phyloP scores from a whole-genome alignment of 495 filamentous ascomycete species.

The Hypoxylon lenormandii region DNA sequence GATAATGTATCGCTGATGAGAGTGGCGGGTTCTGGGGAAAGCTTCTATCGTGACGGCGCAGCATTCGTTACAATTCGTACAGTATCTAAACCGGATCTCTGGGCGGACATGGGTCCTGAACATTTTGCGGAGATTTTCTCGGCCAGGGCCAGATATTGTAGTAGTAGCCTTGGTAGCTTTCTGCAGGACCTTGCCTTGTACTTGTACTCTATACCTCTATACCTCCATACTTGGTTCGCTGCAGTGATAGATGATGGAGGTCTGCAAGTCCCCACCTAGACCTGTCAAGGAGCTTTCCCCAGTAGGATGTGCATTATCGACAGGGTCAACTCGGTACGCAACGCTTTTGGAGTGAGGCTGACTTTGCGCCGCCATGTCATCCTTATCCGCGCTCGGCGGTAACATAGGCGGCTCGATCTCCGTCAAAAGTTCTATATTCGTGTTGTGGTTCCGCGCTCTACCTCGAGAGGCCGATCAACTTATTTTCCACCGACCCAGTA shows the following conservation, averaged over 20 bases:
- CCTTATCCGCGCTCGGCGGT: conserved; percentile 4
- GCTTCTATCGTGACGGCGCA: conserved; percentile 7
- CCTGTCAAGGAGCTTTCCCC: conserved; percentile 48
- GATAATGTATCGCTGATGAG: conserved; percentile 12
- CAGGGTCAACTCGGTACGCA: conserved; percentile 35
- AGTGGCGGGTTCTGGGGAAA: conserved; percentile 13
- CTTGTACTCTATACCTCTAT: conserved; percentile 26
- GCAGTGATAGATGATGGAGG: conserved; percentile 20
- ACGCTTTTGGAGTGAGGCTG: conserved; percentile 36
- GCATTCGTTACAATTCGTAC: conserved; percentile 11
- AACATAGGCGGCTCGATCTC: neutral
- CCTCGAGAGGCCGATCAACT: neutral
- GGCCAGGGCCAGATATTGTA: conserved; percentile 33
- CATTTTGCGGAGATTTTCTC: conserved; percentile 43
- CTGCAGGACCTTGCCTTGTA: conserved; percentile 10
- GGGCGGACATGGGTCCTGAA: conserved; percentile 35
- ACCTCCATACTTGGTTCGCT: neutral
- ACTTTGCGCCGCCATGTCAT: conserved; percentile 29
- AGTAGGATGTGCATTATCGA: conserved; percentile 46
- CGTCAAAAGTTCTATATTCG: neutral
- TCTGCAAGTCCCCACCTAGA: conserved; percentile 36
- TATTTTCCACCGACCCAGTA: neutral
- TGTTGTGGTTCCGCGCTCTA: neutral
- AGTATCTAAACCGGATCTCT: conserved; percentile 44
- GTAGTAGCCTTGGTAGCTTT: too few species aligned